Evolutionary conservation across 352 stramenopile genomes (phyloP), one percentile per base, ranked within the genome.

Genomic region (Pythium aristosporum): DNA sequence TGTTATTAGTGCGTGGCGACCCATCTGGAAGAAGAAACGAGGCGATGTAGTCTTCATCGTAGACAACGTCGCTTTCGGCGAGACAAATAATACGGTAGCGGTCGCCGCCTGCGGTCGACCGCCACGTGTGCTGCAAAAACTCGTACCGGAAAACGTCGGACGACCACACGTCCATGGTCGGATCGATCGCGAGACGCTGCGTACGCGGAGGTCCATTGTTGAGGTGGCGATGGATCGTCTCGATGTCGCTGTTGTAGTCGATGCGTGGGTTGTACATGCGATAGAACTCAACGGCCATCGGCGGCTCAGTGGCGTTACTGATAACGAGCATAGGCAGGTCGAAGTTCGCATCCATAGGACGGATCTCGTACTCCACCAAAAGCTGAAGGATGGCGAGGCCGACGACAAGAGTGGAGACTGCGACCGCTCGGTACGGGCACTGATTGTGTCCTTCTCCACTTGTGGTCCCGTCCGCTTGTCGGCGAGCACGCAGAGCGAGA

Each of bases 71-170:
- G 41, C 55, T 51, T 20, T 61, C 55, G 20, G 55, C 42, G 12
- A 61, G 2, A 23, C 55, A 61, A 2, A 61, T 23, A 18, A 61
- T 8, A 28, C 32, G 55, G 20, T 51, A 58, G 30, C 13, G 36
- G 13, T 11, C 16, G 25, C 23, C 9, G 16, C 10, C 52, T 6
- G 15, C 25, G 8, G 39, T 44, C 32, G 28, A 30, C 3, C 32
- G 41, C 55, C 55, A 61, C 18, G 30, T 43, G 20, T 37, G 55
- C 0, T 10, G 23, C n/a, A 61, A 25, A 39, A 61, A 61, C 55
- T 61, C 55, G 42, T 61, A 61, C 12, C 55, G 55, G 28, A 61
- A 52, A 9, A 61, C 55, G 18, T 61, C 55, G 21, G 55, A 61
- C 41, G 55, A 16, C 55, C 55, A 61, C n/a, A 51, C 55, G 55